A percentile compares a stretch with the other conserved stretches of the same genome.
Evolutionary conservation across 106 monocot species (phyloP).

Genomic region (Vanilla planifolia): DNA sequence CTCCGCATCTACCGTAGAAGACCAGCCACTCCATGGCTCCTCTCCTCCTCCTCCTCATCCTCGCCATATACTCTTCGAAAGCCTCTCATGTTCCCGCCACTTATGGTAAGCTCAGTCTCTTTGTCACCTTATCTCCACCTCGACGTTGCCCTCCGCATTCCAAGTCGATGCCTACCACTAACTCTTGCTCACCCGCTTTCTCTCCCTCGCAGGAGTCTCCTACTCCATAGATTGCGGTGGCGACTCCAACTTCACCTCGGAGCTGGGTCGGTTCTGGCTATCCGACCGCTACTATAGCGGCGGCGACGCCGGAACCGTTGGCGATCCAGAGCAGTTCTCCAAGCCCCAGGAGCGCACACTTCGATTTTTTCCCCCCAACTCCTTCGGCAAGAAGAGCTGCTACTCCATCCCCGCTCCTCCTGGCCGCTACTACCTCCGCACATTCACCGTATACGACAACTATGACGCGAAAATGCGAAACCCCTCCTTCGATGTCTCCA

Average conservation of each 20-base stretch:
- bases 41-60: slow-evolving; percentile 11
- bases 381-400: slow-evolving; percentile 86
- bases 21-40: background rate
- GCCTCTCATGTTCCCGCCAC: slow-evolving; percentile 14
- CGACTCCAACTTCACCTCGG: slow-evolving; percentile 54
- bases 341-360: slow-evolving; percentile 74
- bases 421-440: slow-evolving; percentile 85
- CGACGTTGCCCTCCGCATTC: background rate
- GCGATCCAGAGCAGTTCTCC: slow-evolving; percentile 61
- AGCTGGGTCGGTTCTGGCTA: slow-evolving; percentile 61
- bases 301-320: slow-evolving; percentile 47
- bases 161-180: too few relatives aligned
- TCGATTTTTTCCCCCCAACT: slow-evolving; percentile 67
- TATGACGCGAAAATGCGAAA: slow-evolving; percentile 69
- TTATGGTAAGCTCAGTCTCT: slow-evolving; percentile 26
- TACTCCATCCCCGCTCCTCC: slow-evolving; percentile 70
- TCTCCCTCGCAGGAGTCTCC: slow-evolving; percentile 13
- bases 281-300: slow-evolving; percentile 67
- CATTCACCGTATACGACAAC: slow-evolving; percentile 96
- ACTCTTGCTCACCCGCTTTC: background rate
- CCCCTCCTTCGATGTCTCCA: slow-evolving; percentile 85
- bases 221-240: slow-evolving; percentile 86
- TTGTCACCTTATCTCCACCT: background rate
- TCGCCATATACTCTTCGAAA: background rate
- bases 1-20: too few relatives aligned